phyloP scores from a whole-genome alignment of 1,284 basidiomycete genomes.

The Cystobasidiaceae sp. region DNA sequence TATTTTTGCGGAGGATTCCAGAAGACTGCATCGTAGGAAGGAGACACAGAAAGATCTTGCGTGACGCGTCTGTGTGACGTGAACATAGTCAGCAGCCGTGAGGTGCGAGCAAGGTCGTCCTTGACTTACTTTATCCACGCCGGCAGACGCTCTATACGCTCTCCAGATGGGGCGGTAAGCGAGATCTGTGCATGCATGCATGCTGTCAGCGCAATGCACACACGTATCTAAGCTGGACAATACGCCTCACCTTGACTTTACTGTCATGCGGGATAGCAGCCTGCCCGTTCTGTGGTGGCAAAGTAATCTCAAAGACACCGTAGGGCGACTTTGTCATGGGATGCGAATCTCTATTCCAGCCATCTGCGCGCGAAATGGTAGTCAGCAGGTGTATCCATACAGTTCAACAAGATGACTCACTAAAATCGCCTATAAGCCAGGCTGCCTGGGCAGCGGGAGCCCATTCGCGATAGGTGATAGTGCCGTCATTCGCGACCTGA shows the following conservation, averaged over 20 bases:
- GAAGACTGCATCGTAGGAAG: slow-evolving; percentile 92
- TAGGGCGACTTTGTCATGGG: slow-evolving; percentile 80
- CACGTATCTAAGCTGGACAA: neutral
- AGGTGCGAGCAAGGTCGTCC: too few relatives aligned
- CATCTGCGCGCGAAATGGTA: slow-evolving; percentile 63
- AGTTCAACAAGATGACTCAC: slow-evolving; percentile 54
- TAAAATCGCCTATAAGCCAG: slow-evolving; percentile 89
- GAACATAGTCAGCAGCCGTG: neutral
- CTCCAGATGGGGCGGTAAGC: slow-evolving; percentile 66
- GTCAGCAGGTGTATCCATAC: neutral
- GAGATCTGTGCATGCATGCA: slow-evolving; percentile 58
- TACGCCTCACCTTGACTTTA: slow-evolving; percentile 60
- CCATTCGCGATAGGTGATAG: slow-evolving; percentile 88
- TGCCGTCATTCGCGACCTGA: slow-evolving; percentile 62
- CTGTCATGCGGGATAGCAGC: slow-evolving; percentile 89
- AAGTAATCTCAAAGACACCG: slow-evolving; percentile 83
- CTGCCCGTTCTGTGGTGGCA: slow-evolving; percentile 67
- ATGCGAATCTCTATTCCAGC: slow-evolving; percentile 78
- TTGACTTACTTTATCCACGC: slow-evolving; percentile 67
- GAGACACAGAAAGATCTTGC: slow-evolving; percentile 82
- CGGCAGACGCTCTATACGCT: slow-evolving; percentile 86
- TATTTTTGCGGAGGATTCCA: slow-evolving; percentile 91
- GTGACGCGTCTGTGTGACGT: slow-evolving; percentile 64
- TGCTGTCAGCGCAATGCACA: neutral
- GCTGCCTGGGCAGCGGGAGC: slow-evolving; percentile 83